Percentiles rank a stretch among this genome's conserved stretches.
phyloP scores from a whole-genome alignment of 2,329 filamentous ascomycete species.

The Sphaerulina vaccinii region DNA sequence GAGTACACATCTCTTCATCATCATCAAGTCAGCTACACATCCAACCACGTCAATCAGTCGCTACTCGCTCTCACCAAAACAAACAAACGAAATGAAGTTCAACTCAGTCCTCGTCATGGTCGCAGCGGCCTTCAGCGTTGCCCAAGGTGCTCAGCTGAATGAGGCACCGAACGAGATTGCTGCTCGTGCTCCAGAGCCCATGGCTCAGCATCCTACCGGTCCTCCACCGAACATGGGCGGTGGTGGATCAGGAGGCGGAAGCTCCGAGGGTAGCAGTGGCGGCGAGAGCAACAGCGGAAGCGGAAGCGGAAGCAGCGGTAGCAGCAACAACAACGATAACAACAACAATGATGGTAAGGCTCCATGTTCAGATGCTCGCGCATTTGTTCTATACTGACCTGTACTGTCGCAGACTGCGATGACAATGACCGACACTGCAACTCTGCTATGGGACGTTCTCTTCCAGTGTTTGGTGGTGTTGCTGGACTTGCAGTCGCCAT shows the following conservation, averaged over 20 bases:
- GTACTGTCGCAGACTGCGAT: slow-evolving; percentile 1
- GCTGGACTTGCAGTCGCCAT: slow-evolving; percentile 13
- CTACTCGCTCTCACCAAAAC: slow-evolving; percentile 3
- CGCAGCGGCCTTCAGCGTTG: slow-evolving; percentile 12
- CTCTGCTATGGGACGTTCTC: slow-evolving; percentile 2
- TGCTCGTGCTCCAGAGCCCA: slow-evolving; percentile 5
- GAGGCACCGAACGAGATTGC: slow-evolving; percentile 6
- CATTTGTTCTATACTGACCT: not conserved
- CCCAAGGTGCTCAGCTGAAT: slow-evolving; percentile 10
- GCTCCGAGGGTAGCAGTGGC: not conserved
- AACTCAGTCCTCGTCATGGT: slow-evolving; percentile 11
- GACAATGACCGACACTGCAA: slow-evolving; percentile 7
- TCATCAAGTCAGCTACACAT: not conserved
- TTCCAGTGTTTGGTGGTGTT: slow-evolving; percentile 10
- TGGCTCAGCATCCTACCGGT: not conserved
- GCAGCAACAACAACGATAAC: not conserved
- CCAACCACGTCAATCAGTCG: not conserved
- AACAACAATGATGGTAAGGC: not conserved
- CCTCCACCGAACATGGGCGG: not conserved
- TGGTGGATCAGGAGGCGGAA: too few species aligned
- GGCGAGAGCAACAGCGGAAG: not conserved
- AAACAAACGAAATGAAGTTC: slow-evolving; percentile 18
- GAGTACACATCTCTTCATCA: not conserved
- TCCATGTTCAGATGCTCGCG: not conserved
- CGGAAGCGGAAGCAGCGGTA: not conserved